Evolutionary conservation across 129 eudicot species (phyloP).

Genomic region (Lactuca saligna): DNA sequence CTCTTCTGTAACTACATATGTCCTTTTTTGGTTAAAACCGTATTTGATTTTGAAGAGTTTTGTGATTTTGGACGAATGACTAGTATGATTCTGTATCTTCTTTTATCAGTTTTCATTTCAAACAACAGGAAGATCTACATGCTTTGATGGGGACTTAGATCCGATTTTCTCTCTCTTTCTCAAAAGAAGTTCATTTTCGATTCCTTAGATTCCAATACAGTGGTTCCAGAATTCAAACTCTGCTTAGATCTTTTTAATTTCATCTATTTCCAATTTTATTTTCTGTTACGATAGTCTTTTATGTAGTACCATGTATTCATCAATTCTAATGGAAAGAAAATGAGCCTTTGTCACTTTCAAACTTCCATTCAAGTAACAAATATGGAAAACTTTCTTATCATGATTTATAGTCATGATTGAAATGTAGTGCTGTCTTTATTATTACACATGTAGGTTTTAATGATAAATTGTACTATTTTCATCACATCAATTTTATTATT

Average conservation of each 20-base stretch:
- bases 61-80: slow-evolving; percentile 3
- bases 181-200: background rate
- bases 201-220: background rate
- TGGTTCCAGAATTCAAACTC: background rate
- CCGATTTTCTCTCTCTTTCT: background rate
- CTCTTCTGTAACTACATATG: background rate
- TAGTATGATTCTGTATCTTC: background rate
- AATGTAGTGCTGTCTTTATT: background rate
- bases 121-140: background rate
- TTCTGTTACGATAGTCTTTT: background rate
- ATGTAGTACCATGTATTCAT: background rate
- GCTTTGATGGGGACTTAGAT: background rate
- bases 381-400: background rate
- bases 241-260: background rate
- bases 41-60: slow-evolving; percentile 2
- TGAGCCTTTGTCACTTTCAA: background rate
- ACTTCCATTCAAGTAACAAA: background rate
- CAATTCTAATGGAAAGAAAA: background rate
- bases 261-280: background rate
- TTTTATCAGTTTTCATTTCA: no score
- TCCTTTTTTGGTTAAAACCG: background rate
- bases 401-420: background rate
- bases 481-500: background rate
- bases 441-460: background rate
- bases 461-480: no score